Conservation (phyloP, 192 early-diverging fungal genomes). For the Spizellomyces punctatus region DNA sequence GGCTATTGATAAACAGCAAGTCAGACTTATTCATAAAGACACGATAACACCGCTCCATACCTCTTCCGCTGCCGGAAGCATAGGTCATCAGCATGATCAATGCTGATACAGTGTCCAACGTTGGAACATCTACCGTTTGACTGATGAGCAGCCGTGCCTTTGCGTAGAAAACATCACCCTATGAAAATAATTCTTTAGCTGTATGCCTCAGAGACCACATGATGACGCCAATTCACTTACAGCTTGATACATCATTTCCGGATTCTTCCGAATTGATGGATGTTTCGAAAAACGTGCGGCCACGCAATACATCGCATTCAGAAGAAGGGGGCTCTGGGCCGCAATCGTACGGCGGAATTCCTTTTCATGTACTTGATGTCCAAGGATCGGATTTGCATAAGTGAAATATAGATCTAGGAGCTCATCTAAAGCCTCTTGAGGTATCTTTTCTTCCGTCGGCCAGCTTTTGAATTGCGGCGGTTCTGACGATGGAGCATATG, state of each 20-base stretch:
- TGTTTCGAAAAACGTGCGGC: conserved; percentile 33
- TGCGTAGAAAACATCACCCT: conserved; percentile 29
- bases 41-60: conserved; percentile 11
- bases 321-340: conserved; percentile 12
- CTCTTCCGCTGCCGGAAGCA: conserved; percentile 27
- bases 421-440: conserved; percentile 26
- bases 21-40: background rate
- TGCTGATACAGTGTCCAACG: conserved; percentile 23
- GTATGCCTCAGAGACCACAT: background rate
- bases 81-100: conserved; percentile 36
- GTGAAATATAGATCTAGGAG: conserved; percentile 32
- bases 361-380: conserved; percentile 22
- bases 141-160: conserved; percentile 24
- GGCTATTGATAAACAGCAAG: background rate
- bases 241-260: conserved; percentile 12
- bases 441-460: conserved; percentile 5
- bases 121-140: conserved; percentile 23
- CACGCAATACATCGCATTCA: conserved; percentile 30
- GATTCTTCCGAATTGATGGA: conserved; percentile 23
- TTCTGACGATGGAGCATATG: background rate
- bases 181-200: background rate
- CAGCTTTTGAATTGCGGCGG: background rate
- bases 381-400: conserved; percentile 33
- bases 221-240: background rate
- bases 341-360: conserved; percentile 19